Conservation (phyloP, 1,284 basidiomycete species). For the Ustilago nuda region DNA sequence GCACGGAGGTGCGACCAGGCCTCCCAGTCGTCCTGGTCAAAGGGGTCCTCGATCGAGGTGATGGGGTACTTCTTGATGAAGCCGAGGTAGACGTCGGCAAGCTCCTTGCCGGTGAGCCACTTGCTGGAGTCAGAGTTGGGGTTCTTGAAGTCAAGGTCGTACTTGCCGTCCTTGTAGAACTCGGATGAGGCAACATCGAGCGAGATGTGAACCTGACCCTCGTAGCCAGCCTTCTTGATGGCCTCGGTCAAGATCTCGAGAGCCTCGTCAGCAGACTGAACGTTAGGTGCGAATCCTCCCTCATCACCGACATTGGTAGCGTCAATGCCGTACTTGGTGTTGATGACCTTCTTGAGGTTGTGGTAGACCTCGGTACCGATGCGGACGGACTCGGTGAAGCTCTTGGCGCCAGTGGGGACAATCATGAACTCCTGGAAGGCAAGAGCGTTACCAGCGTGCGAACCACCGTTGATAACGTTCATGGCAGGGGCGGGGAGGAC, state of each 20-base stretch:
- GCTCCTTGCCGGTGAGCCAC: constrained; percentile 92
- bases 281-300: constrained; percentile 99
- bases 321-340: constrained; percentile 98
- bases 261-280: constrained; percentile 94
- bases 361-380: constrained; percentile 99
- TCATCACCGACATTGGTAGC: constrained; percentile 99
- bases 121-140: constrained; percentile 95
- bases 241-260: constrained; percentile 95
- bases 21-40: constrained; percentile 99
- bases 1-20: constrained; percentile 90
- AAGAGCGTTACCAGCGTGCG: constrained; percentile 98
- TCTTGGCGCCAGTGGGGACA: constrained; percentile 96
- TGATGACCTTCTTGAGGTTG: constrained; percentile 99
- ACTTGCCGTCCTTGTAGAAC: constrained; percentile 99
- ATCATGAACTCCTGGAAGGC: constrained; percentile 93
- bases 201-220: constrained; percentile 98
- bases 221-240: constrained; percentile 97
- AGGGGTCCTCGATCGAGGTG: constrained; percentile 95
- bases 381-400: constrained; percentile 97
- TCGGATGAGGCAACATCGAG: constrained; percentile 99
- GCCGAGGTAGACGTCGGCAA: constrained; percentile 89
- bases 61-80: constrained; percentile 70
- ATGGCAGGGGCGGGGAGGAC: constrained; percentile 77
- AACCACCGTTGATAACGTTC: constrained; percentile 99
- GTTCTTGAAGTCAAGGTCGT: constrained; percentile 99